Percentiles rank a stretch among this genome's conserved stretches.
Evolutionary conservation across 257 asterid species (phyloP).

Genomic region (Paraleonurus japonicus): DNA sequence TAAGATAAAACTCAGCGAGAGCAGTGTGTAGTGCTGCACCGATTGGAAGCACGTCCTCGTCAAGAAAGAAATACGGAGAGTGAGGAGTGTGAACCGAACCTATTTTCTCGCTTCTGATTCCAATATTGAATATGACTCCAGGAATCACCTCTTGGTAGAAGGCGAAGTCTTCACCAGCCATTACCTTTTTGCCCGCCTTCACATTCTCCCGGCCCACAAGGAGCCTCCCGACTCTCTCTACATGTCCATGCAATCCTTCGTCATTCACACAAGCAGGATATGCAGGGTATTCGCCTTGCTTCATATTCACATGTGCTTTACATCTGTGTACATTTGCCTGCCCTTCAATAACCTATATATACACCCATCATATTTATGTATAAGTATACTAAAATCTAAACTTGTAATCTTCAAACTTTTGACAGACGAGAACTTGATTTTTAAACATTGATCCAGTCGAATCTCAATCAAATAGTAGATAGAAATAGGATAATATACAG

Average conservation of each 20-base stretch:
- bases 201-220: constrained; percentile 57
- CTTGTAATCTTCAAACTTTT: background rate
- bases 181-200: constrained; percentile 40
- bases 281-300: constrained; percentile 45
- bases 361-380: background rate
- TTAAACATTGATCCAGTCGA: background rate
- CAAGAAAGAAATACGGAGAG: constrained; percentile 79
- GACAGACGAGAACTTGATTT: background rate
- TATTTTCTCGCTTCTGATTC: constrained; percentile 59
- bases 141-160: constrained; percentile 78
- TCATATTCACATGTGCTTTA: constrained; percentile 51
- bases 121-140: constrained; percentile 56
- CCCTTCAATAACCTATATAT: constrained; percentile 61
- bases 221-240: constrained; percentile 55
- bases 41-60: constrained; percentile 70
- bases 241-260: constrained; percentile 49
- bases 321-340: constrained; percentile 71
- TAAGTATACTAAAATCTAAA: background rate
- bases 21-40: constrained; percentile 62
- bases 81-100: constrained; percentile 70
- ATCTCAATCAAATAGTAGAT: too few relatives aligned
- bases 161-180: constrained; percentile 90
- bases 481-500: too few relatives aligned
- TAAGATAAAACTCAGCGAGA: constrained; percentile 35
- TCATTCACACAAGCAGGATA: constrained; percentile 77